Evolutionary conservation across 495 filamentous ascomycete species (phyloP), one percentile per base, ranked within the genome.

Genomic region (Hyaloscypha finlandica): DNA sequence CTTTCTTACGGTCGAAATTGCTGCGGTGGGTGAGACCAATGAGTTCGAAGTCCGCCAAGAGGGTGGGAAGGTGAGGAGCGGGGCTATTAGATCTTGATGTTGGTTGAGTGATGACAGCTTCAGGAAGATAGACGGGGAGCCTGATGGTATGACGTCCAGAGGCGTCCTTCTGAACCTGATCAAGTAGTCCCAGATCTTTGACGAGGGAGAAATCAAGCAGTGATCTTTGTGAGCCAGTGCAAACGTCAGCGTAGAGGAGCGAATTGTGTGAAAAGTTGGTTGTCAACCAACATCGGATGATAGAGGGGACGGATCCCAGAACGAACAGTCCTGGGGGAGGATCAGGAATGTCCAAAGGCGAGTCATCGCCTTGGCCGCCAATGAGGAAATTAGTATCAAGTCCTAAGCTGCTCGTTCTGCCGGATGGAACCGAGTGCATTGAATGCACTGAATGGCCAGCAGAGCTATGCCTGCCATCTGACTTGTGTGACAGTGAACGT

Each of bases 281-380:
- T 8, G 89, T 90, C 63, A 98, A 81, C 94, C 96, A 98, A 80
- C 95, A 99, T 59, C 95, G 90, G 55, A 99, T 92, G 70, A 99
- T 96, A 31, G 91, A 90, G 29, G 95, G 95, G 9, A 94, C 92
- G 14, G 94, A 88, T 4, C 92, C 94, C 25, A 97, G 80, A 61
- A 94, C 81, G 70, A 92, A 92, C 37, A 96, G 81, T 1, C 90
- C 91, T 48, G 93, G 92, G 9, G 93, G 90, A 16, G 93, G 90
- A n/a, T 84, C 89, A 67, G 81, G 88, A 54, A 83, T 81, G 63
- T 85, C 86, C 39, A 88, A 68, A 31, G 91, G 86, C 22, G 92
- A 90, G 22, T 83, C 86, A 51, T 86, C 84, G 20, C 87, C 82
- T 54, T 85, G 85, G 2, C 84, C 86, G 22, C 83, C 81, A 63